Conservation (phyloP, 345 rosid genomes). For the Theobroma cacao region DNA sequence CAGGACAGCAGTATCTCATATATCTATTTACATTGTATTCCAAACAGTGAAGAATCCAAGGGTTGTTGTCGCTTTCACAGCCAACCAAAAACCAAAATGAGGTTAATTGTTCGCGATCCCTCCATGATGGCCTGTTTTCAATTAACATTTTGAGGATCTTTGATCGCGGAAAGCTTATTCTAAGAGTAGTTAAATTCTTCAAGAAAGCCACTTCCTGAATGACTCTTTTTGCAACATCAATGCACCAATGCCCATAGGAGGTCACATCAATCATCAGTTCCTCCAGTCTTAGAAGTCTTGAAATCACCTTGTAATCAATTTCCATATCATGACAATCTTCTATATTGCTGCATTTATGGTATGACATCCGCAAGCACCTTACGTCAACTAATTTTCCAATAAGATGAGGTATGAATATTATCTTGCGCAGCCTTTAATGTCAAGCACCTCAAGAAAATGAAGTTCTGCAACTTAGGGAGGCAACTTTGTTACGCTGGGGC, state of each 20-base stretch:
- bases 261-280: conserved; percentile 28
- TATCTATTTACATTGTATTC: conserved; percentile 19
- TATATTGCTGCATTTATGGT: background rate
- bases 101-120: background rate
- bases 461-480: conserved; percentile 21
- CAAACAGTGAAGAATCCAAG: conserved; percentile 16
- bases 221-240: conserved; percentile 13
- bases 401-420: conserved; percentile 7
- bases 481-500: conserved; percentile 16
- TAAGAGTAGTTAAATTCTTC: conserved; percentile 21
- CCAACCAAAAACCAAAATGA: conserved; percentile 24
- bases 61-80: conserved; percentile 7
- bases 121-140: conserved; percentile 7
- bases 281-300: conserved; percentile 28
- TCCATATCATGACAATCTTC: background rate
- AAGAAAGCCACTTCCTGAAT: conserved; percentile 22
- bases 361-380: conserved; percentile 26
- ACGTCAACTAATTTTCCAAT: conserved; percentile 17
- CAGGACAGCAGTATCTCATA: conserved; percentile 22
- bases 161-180: conserved; percentile 16
- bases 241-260: conserved; percentile 19
- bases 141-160: conserved; percentile 9
- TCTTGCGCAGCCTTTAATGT: conserved; percentile 21
- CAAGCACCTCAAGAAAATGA: conserved; percentile 25
- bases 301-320: conserved; percentile 18